Base-by-base conservation (phyloP, 192 early-diverging fungal genomes). In the Phycomyces nitens region DNA sequence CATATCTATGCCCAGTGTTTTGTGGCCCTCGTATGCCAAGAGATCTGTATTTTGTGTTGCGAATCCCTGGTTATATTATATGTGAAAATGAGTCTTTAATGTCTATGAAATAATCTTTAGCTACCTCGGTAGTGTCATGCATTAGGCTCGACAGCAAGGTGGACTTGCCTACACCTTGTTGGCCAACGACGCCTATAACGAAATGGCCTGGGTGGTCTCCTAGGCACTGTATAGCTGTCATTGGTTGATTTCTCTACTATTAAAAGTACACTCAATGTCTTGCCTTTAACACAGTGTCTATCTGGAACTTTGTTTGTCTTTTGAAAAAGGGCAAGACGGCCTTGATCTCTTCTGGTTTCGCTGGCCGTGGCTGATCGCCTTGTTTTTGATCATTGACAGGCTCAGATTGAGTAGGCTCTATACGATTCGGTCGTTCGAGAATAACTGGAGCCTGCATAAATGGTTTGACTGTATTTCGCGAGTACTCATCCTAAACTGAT, bases 151-250 rank as follows among this genome's bases (percentile, higher is more conserved):
- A 87, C 14, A 88, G 52, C 2, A 89, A 51, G 0, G 84, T 74
- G 1, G 84, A 83, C 56, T 90, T 90, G 0, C 88, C 88, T 15
- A 82, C 80, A 6, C 85, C 82, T 70, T 82, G 84, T n/a, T 77
- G 56, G 23, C 88, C 88, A 39, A 90, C 16, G 18, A 88, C 76
- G 2, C 88, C 87, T 18, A 90, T 73, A 6, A 86, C 79, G 63
- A 86, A 90, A 59, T 83, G 81, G 21, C 86, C 88, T 24, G 87
- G 82, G n/a, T 79, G 65, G 22, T 90, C 88, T 12, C 75, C 70
- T 41, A 90, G 52, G 53, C 65, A 65, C 70, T 79, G 65, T 9
- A 7, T 26, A 27, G 12, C 0, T 10, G 7, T 44, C 41, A 60
- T 20, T 2, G 3, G n/a, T 60, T 3, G 12, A 11, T 24, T 24